Evolutionary conservation across 2,329 filamentous ascomycete genomes (phyloP).

Genomic region (Claviceps arundinis): DNA sequence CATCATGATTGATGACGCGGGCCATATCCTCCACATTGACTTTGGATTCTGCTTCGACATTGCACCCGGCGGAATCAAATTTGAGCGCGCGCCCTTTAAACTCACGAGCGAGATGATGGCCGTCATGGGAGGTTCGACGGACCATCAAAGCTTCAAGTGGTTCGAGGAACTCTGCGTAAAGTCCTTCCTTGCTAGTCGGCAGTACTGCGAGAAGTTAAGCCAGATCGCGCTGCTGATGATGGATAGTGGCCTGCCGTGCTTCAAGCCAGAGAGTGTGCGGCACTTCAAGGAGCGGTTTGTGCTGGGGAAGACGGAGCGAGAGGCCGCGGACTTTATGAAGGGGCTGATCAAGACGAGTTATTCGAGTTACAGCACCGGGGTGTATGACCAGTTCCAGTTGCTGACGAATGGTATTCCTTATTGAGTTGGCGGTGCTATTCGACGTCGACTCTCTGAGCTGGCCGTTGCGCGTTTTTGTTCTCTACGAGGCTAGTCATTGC

Average conservation of each 20-base stretch:
- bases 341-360: constrained; percentile 83
- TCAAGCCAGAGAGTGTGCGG: constrained; percentile 88
- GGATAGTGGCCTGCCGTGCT: constrained; percentile 90
- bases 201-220: constrained; percentile 75
- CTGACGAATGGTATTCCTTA: constrained; percentile 96
- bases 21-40: constrained; percentile 96
- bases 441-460: too few species aligned
- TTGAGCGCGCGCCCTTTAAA: constrained; percentile 97
- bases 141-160: constrained; percentile 81
- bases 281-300: constrained; percentile 92
- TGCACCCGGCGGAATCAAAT: constrained; percentile 89
- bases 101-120: constrained; percentile 94
- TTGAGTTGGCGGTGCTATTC: constrained; percentile 27
- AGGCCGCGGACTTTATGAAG: constrained; percentile 89
- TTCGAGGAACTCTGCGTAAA: constrained; percentile 97
- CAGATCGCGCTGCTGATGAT: constrained; percentile 92
- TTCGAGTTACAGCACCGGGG: constrained; percentile 78
- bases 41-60: constrained; percentile 99
- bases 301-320: constrained; percentile 76
- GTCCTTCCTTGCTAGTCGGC: constrained; percentile 77
- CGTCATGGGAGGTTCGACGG: constrained; percentile 86
- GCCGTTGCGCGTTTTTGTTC: too few species aligned
- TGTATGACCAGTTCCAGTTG: constrained; percentile 96
- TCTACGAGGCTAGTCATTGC: too few species aligned
- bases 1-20: constrained; percentile 97